A percentile compares a stretch with the other conserved stretches of the same genome.
phyloP scores from a whole-genome alignment of 495 filamentous ascomycete genomes.

The Annulohypoxylon maeteangense region DNA sequence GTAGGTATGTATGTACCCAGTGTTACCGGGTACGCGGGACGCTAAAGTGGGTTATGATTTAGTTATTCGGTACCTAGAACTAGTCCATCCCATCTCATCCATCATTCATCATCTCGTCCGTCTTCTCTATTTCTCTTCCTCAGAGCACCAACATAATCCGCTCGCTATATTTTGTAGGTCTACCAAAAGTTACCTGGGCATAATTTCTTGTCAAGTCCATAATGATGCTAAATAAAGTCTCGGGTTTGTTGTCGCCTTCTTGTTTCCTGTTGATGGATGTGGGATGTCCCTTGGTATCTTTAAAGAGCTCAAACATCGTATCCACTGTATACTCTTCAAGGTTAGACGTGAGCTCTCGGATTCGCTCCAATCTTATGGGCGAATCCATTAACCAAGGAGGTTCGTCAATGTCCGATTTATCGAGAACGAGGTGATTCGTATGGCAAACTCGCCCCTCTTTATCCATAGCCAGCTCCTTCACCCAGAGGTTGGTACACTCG shows the following conservation, averaged over 20 bases:
- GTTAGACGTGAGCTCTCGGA: conserved; percentile 54
- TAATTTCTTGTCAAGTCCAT: conserved; percentile 57
- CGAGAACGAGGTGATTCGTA: conserved; percentile 69
- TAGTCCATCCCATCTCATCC: too few species aligned
- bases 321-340: conserved; percentile 38
- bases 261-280: conserved; percentile 43
- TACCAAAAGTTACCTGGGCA: conserved; percentile 54
- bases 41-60: neutral
- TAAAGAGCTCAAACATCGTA: conserved; percentile 33
- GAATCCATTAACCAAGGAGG: conserved; percentile 67
- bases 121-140: neutral
- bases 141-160: conserved; percentile 31
- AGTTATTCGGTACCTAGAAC: too few species aligned
- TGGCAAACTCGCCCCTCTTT: conserved; percentile 63
- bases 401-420: conserved; percentile 54
- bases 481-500: conserved; percentile 66
- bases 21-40: neutral
- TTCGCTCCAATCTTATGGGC: conserved; percentile 57
- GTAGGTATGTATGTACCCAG: neutral
- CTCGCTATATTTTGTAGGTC: conserved; percentile 50
- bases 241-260: conserved; percentile 28
- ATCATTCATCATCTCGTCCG: neutral
- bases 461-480: conserved; percentile 62
- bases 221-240: conserved; percentile 60
- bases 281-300: conserved; percentile 42